phyloP scores from a whole-genome alignment of 352 stramenopile species.

The Phytophthora pinifolia region DNA sequence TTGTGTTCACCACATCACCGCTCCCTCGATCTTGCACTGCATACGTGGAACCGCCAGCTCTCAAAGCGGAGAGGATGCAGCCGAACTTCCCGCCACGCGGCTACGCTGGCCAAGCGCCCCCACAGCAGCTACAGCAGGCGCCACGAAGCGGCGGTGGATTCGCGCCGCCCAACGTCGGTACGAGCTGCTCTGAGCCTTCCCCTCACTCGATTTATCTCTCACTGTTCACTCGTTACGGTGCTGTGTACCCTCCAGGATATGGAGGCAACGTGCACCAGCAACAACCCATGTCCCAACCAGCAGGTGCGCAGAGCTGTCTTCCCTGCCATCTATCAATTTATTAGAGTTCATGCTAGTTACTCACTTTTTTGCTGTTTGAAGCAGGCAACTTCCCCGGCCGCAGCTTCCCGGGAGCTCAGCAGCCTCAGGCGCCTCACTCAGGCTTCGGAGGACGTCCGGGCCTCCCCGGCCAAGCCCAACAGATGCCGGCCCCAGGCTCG shows the following conservation, averaged over 20 bases:
- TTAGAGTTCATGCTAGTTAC: not conserved
- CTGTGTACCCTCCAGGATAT: constrained; percentile 14
- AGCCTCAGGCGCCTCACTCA: constrained; percentile 32
- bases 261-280: constrained; percentile 26
- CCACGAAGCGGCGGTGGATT: constrained; percentile 32
- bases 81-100: constrained; percentile 47
- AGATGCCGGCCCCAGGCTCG: constrained; percentile 4
- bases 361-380: not conserved
- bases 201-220: not conserved
- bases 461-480: constrained; percentile 23
- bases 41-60: constrained; percentile 26
- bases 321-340: not conserved
- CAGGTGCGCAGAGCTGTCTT: constrained; percentile 6
- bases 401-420: constrained; percentile 23
- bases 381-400: constrained; percentile 24
- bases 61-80: constrained; percentile 36
- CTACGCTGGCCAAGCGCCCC: constrained; percentile 19
- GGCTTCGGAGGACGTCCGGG: constrained; percentile 21
- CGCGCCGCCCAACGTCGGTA: constrained; percentile 11
- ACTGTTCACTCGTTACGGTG: constrained; percentile 1
- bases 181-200: not conserved
- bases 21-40: constrained; percentile 7
- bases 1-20: too few species aligned
- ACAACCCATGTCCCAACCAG: constrained; percentile 38
- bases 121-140: constrained; percentile 33